These are phyloP conservation scores for Hirsutella minnesotensis DNA, from an alignment of 2,329 filamentous ascomycete species.

Conservation along the genomic window DNA sequence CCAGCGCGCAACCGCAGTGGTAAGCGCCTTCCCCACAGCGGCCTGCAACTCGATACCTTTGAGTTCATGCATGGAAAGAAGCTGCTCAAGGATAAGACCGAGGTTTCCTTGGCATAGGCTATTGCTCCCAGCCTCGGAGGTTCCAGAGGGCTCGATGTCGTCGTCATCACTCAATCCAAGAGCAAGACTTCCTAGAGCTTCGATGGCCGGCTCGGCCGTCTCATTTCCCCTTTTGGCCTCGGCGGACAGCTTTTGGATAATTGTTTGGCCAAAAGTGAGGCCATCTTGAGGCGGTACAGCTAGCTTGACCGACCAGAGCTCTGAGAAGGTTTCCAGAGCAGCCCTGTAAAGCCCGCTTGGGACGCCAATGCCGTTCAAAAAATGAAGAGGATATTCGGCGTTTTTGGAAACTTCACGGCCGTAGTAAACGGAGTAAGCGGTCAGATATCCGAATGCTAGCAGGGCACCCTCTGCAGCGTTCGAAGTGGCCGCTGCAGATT, in stretches of 20 bases:
- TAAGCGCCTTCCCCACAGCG: slow-evolving; percentile 77
- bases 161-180: slow-evolving; percentile 40
- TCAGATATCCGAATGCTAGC: slow-evolving; percentile 30
- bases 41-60: slow-evolving; percentile 84
- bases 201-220: slow-evolving; percentile 68
- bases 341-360: slow-evolving; percentile 28
- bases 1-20: slow-evolving; percentile 70
- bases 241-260: slow-evolving; percentile 51
- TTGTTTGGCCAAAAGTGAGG: slow-evolving; percentile 21
- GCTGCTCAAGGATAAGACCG: slow-evolving; percentile 47
- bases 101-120: slow-evolving; percentile 26
- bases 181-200: slow-evolving; percentile 67
- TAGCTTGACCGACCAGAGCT: slow-evolving; percentile 34
- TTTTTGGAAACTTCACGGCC: slow-evolving; percentile 16
- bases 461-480: slow-evolving; percentile 35
- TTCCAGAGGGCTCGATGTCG: not conserved
- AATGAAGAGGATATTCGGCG: slow-evolving; percentile 15
- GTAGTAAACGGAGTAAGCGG: slow-evolving; percentile 34
- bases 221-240: slow-evolving; percentile 74
- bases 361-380: slow-evolving; percentile 19
- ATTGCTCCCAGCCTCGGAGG: slow-evolving; percentile 12
- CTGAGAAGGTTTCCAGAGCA: slow-evolving; percentile 30
- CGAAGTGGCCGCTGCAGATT: slow-evolving; percentile 28
- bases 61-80: slow-evolving; percentile 72
- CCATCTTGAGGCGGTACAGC: slow-evolving; percentile 20